Evolutionary conservation across 495 filamentous ascomycete genomes (phyloP), one percentile per base, ranked within the genome.

Genomic region (Daldinia loculata): DNA sequence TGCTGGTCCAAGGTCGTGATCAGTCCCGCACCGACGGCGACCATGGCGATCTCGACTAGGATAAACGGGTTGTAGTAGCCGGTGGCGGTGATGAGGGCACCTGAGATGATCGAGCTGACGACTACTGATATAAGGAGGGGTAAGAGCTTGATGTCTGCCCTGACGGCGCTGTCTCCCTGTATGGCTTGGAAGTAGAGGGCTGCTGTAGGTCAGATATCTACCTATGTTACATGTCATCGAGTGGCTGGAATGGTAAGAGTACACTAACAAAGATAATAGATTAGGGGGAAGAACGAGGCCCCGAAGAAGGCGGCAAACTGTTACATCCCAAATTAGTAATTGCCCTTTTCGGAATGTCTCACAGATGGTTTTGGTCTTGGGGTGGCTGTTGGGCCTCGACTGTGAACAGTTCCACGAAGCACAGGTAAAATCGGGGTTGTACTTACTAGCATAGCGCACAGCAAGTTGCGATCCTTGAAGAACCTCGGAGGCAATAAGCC

Each of bases 141-240:
- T 6, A 97, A 81, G 19, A 90, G 91, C 75, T 89, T 88, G 75
- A 97, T 90, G 34, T 94, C 94, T 2, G 92, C 93, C 52, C 89
- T 80, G 15, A 89, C 87, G 19, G 94, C 91, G 0, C 83, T 83
- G 32, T 86, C 88, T 50, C 85, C 87, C 72, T 94, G 89, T 81
- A 97, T 89, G 19, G 92, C 91, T 74, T 98, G 94, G 84, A 98
- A 97, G 88, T 91, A 98, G 59, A 95, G 88, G 0, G 94, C 80
- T 82, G 65, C 1, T 6, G 2, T 17, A 1, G 27, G 63, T 56
- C 27, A 63, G 41, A 15, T 17, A n/a, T 29, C 27, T 29, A n/a
- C 19, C 27, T 36, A 1, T 11, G 6, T 9, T 43, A 17, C 6
- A 38, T 11, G 7, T 14, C 19, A 3, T 14, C 6, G 7, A 11